phyloP scores from a whole-genome alignment of 257 asterid species.

The Leonotis leonurus region DNA sequence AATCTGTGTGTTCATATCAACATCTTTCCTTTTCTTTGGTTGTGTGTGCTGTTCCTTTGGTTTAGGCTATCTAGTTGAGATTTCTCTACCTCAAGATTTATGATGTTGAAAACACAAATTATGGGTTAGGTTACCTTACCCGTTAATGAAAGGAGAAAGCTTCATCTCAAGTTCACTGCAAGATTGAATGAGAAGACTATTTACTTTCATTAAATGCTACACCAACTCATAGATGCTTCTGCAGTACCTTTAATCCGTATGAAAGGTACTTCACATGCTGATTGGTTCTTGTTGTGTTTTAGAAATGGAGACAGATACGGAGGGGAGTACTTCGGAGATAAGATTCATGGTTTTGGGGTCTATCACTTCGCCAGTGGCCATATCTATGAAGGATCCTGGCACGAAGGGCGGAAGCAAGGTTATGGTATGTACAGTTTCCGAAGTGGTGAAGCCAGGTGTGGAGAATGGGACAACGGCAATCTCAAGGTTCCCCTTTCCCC shows the following conservation, averaged over 20 bases:
- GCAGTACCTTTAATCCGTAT: neutral
- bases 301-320: conserved; percentile 77
- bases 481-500: conserved; percentile 30
- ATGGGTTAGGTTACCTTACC: neutral
- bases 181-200: conserved; percentile 4
- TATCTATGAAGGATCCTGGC: conserved; percentile 83
- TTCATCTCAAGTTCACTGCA: conserved; percentile 1
- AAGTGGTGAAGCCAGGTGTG: conserved; percentile 55
- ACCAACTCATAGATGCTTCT: neutral
- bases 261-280: neutral
- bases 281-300: conserved; percentile 11
- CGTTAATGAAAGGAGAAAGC: conserved; percentile 11
- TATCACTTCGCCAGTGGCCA: conserved; percentile 69
- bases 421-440: conserved; percentile 63
- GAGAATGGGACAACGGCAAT: conserved; percentile 67
- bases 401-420: conserved; percentile 80
- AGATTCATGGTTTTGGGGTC: conserved; percentile 75
- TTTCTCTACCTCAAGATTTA: conserved; percentile 4
- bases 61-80: neutral
- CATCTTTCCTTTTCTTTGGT: neutral
- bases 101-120: neutral
- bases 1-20: neutral
- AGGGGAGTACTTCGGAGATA: conserved; percentile 75
- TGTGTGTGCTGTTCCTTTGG: too few species aligned
- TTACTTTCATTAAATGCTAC: conserved; percentile 13